These are phyloP conservation scores for Trichophyton verrucosum DNA, from an alignment of 2,329 filamentous ascomycete genomes.

Conservation along the genomic window DNA sequence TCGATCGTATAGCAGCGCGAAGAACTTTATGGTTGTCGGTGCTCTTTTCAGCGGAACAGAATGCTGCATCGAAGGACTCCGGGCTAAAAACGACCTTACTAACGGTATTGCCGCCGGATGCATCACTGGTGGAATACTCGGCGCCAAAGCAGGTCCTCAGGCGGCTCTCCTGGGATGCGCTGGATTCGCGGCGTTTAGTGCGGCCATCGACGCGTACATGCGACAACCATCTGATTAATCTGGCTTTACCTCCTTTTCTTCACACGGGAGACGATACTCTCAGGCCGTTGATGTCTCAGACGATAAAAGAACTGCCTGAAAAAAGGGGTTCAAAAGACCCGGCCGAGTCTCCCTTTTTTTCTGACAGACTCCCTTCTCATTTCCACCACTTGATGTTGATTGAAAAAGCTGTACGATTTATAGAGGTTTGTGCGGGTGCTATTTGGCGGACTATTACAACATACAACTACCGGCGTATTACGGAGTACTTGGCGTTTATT, in stretches of 20 bases:
- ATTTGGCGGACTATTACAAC: neutral
- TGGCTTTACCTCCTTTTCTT: neutral
- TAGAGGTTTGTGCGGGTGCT: neutral
- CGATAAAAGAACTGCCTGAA: too few relatives aligned
- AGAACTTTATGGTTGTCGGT: constrained; percentile 91
- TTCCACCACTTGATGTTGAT: neutral
- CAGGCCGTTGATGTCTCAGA: neutral
- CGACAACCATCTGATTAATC: constrained; percentile 49
- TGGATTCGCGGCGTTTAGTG: constrained; percentile 85
- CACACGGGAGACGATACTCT: neutral
- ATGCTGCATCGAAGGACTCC: constrained; percentile 79
- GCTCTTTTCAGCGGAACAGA: constrained; percentile 86
- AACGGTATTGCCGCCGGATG: constrained; percentile 86
- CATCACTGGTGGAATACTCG: constrained; percentile 78
- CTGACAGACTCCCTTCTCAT: neutral
- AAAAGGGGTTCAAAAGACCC: neutral
- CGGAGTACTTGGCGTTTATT: neutral
- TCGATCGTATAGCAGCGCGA: constrained; percentile 68
- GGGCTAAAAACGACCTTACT: constrained; percentile 83
- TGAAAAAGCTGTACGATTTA: neutral
- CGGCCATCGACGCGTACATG: constrained; percentile 89
- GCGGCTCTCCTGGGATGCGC: constrained; percentile 77
- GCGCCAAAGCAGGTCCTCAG: constrained; percentile 75
- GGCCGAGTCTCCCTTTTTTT: neutral
- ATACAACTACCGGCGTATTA: neutral